These are phyloP conservation scores for Suillus americanus DNA, from an alignment of 768 basidiomycete genomes.

Conservation along the genomic window DNA sequence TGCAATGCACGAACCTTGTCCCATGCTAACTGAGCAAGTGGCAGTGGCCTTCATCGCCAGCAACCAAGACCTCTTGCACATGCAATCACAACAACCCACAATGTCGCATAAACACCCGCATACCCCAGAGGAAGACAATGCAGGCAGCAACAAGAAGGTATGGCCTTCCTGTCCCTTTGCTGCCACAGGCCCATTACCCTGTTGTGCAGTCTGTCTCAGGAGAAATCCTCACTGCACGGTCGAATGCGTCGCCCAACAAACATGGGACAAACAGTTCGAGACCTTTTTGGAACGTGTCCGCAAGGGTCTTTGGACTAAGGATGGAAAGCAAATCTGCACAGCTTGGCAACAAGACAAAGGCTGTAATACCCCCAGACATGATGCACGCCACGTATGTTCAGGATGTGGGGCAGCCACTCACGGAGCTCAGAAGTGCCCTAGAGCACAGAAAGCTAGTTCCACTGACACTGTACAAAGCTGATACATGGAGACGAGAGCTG, in stretches of 20 bases:
- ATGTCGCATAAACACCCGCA: no score
- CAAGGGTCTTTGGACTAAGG: slow-evolving; percentile 18
- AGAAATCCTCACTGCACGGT: slow-evolving; percentile 23
- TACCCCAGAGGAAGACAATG: no score
- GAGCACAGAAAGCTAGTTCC: slow-evolving; percentile 27
- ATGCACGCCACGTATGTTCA: slow-evolving; percentile 39
- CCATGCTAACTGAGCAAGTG: no score
- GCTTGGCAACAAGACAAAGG: slow-evolving; percentile 32
- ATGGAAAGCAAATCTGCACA: slow-evolving; percentile 30
- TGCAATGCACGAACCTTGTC: no score
- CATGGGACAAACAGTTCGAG: slow-evolving; percentile 23
- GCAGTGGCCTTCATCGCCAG: no score
- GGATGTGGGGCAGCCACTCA: slow-evolving; percentile 38
- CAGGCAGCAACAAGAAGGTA: no score
- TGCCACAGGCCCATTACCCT: slow-evolving; percentile 8
- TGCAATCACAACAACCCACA: no score
- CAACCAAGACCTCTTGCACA: no score
- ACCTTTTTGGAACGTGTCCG: slow-evolving; percentile 12
- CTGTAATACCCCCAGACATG: slow-evolving; percentile 25
- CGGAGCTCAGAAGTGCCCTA: slow-evolving; percentile 42
- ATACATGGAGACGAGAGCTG: slow-evolving; percentile 26
- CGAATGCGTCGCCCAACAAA: slow-evolving; percentile 13
- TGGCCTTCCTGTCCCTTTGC: no score
- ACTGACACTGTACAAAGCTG: slow-evolving; percentile 30
- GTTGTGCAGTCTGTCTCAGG: slow-evolving; percentile 37